Conservation (phyloP, 2,329 filamentous ascomycete species). For the Aureobasidium subglaciale region DNA sequence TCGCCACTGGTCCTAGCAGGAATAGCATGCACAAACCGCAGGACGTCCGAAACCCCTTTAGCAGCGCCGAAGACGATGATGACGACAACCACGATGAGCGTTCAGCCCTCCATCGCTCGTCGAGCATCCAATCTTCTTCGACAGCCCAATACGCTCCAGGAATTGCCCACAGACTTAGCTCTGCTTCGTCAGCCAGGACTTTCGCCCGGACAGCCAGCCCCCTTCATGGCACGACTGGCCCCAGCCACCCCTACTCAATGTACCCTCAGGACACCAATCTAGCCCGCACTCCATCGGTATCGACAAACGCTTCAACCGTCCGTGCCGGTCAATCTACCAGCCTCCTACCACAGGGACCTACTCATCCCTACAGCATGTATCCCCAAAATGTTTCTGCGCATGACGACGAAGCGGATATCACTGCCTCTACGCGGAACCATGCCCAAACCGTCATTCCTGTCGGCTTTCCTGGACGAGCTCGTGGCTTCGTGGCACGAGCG, state of each 20-base stretch:
- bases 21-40: constrained; percentile 29
- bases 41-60: constrained; percentile 27
- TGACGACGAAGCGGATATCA: constrained; percentile 45
- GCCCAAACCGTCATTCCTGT: constrained; percentile 52
- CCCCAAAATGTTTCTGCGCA: constrained; percentile 63
- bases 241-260: constrained; percentile 79
- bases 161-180: constrained; percentile 25
- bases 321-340: constrained; percentile 53
- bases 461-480: constrained; percentile 64
- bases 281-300: constrained; percentile 55
- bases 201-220: constrained; percentile 50
- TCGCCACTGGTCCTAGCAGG: constrained; percentile 14
- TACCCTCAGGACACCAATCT: constrained; percentile 63
- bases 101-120: constrained; percentile 19
- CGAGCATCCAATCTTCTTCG: constrained; percentile 30
- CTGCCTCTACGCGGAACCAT: constrained; percentile 28
- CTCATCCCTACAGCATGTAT: constrained; percentile 83
- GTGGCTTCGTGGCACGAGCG: constrained; percentile 62
- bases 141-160: constrained; percentile 24
- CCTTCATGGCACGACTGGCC: constrained; percentile 62
- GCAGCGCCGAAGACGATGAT: constrained; percentile 28
- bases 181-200: constrained; percentile 31
- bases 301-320: constrained; percentile 60
- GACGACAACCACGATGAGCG: constrained; percentile 20
- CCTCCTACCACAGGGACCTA: constrained; percentile 54